Evolutionary conservation across 1,284 basidiomycete species (phyloP), one percentile per base, ranked within the genome.

Genomic region (Vanrija humicola): DNA sequence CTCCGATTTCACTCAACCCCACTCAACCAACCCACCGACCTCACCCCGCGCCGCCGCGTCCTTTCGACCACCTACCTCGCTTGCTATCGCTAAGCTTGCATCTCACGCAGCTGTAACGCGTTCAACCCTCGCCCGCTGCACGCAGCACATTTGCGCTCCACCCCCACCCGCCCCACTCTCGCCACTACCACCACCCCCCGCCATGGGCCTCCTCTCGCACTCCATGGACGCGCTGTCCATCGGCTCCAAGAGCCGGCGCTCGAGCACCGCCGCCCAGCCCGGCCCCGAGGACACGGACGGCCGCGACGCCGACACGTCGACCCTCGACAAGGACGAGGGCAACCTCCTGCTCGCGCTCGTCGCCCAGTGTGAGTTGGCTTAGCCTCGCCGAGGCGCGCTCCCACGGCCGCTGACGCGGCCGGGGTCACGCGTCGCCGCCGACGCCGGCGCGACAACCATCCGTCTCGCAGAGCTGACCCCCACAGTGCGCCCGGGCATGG

Each of bases 401-500:
- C 34, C 42, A 16, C 18, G 21, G 21, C 21, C 21, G 29, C 10
- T 6, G 28, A 10, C 28, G 28, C 7, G 7, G 28, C 7, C 28
- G 28, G 6, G 28, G 28, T 28, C 28, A 19, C 21, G 45, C 21
- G 16, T 34, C n/a, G 15, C 38, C 15, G 2, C 19, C n/a, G 18
- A 21, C 8, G 18, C 25, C 6, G n/a, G 5, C n/a, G 5, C n/a
- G 10, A 26, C 18, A 18, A 28, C 18, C 18, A 26, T 21, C 18
- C 28, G 34, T 39, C 23, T 38, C 34, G 34, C 40, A 48, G n/a
- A 29, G 44, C 48, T 54, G 43, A 58, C 23, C 18, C 12, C 93
- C 34, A 12, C 34, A 79, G 84, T 97, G 38, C 84, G 92, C 83
- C 78, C 80, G 29, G 93, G 95, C 44, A 97, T 97, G 93, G 94